Base-by-base conservation (phyloP, 495 filamentous ascomycete genomes). In the Penicillium cosmopolitanum region DNA sequence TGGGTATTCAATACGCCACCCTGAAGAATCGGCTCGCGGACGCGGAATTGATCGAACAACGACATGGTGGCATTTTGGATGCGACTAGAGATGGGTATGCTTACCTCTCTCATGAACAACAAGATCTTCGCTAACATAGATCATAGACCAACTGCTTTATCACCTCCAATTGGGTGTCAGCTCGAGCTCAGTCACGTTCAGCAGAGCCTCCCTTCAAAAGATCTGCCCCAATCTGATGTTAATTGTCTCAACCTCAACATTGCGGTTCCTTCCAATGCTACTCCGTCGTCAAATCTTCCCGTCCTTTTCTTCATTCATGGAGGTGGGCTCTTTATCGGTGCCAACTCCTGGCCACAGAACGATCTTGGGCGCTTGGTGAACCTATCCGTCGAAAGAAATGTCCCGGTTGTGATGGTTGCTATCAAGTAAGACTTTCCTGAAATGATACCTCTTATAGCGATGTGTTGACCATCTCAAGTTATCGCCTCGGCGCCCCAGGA, bases 221-320 rank as follows among this genome's bases (percentile, higher is more conserved):
- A 69, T 12, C 58, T 72, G 4, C 23, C 28, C 3, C 66, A 69
- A 34, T 75, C 71, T 1, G 71, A 72, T 50, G 16, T 70, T 3
- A 72, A 79, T 59, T 81, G 79, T 56, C 61, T 82, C 3, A 77
- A 80, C 44, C 52, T 82, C 21, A 77, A 77, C 47, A 74, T 82
- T 50, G 68, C 69, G 10, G 65, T 77, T 4, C 80, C 80, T 0
- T 55, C 61, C 8, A 67, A 68, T 19, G 58, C 64, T 2, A 65
- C 57, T 8, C 51, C 69, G 0, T 51, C 62, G 2, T 72, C 70
- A 21, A 72, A 67, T 11, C 72, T 79, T 13, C 79, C 79, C 1
- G 78, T 82, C 7, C 65, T 80, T 42, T 61, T 82, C 5, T 82
- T 70, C 35, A 80, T 82, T n/a, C 66, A 80, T 57, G 74, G 77